A percentile compares a stretch with the other conserved stretches of the same genome.
Conservation (phyloP, 1,284 basidiomycete species). For the Moesziomyces globuligerus region DNA sequence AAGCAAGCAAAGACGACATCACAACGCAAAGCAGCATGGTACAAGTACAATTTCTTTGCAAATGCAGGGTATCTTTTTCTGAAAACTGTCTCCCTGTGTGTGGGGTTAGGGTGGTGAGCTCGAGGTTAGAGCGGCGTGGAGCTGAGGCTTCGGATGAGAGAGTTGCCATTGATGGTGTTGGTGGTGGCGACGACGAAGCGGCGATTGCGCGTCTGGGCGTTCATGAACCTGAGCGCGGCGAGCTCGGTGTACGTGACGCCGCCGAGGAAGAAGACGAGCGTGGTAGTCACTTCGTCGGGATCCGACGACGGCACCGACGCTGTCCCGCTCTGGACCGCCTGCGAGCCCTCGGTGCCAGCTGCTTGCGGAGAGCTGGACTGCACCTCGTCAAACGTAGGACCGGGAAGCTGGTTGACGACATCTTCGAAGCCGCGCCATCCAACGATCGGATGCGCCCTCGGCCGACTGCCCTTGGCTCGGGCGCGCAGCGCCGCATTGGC, state of each 20-base stretch:
- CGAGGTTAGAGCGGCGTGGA: slow-evolving; percentile 3
- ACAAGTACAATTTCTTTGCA: slow-evolving; percentile 10
- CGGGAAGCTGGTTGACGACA: slow-evolving; percentile 80
- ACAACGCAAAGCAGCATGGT: not conserved
- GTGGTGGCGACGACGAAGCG: slow-evolving; percentile 60
- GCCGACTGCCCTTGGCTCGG: not conserved
- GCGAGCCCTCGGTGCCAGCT: not conserved
- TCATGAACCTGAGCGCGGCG: slow-evolving; percentile 89
- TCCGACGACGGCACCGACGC: slow-evolving; percentile 9
- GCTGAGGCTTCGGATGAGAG: slow-evolving; percentile 35
- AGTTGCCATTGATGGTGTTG: slow-evolving; percentile 54
- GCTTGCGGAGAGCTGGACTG: slow-evolving; percentile 68
- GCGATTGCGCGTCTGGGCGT: slow-evolving; percentile 69
- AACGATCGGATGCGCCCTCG: slow-evolving; percentile 80
- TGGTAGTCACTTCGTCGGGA: slow-evolving; percentile 74
- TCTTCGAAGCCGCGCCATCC: slow-evolving; percentile 99
- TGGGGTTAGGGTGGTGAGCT: too few relatives aligned
- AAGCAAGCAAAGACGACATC: not conserved
- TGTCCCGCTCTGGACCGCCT: slow-evolving; percentile 3
- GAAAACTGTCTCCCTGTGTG: not conserved
- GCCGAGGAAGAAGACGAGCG: slow-evolving; percentile 96
- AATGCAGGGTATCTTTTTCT: too few relatives aligned
- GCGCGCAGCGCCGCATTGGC: not conserved
- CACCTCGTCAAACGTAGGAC: slow-evolving; percentile 82
- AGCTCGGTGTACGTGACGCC: slow-evolving; percentile 98